phyloP scores from a whole-genome alignment of 1,284 basidiomycete species.

The Ustilago shanxiensis region DNA sequence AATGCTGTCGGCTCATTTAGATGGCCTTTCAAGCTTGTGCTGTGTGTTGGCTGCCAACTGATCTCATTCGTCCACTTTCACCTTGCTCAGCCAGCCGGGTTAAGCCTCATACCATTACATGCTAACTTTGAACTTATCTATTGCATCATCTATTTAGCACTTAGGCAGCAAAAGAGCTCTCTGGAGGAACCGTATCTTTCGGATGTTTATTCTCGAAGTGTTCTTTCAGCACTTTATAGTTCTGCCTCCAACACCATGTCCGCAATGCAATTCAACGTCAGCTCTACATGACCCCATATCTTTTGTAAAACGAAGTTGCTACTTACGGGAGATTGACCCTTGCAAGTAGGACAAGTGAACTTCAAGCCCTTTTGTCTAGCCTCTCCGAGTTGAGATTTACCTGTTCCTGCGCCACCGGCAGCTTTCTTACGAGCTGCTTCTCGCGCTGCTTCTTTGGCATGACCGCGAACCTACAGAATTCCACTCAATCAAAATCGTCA shows the following conservation, averaged over 20 bases:
- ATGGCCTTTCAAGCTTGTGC: no score
- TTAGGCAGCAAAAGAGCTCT: constrained; percentile 27
- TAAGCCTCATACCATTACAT: no score
- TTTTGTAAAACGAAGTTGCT: not conserved
- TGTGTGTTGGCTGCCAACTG: no score
- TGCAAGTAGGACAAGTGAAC: constrained; percentile 45
- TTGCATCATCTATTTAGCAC: not conserved
- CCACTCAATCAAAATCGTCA: not conserved
- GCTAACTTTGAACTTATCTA: not conserved
- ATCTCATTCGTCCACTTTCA: no score
- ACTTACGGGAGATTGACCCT: constrained; percentile 43
- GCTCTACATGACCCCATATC: not conserved
- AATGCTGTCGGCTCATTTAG: no score
- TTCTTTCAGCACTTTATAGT: constrained; percentile 41
- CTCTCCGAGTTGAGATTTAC: constrained; percentile 44
- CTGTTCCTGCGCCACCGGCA: constrained; percentile 15
- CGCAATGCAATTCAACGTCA: not conserved
- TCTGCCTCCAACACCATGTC: constrained; percentile 3
- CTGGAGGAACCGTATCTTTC: constrained; percentile 29
- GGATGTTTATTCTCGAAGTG: constrained; percentile 50
- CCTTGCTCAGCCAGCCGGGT: no score
- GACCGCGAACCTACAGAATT: constrained; percentile 37
- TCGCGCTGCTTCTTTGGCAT: constrained; percentile 38
- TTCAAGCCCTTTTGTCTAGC: constrained; percentile 37
- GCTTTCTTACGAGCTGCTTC: constrained; percentile 42